Conservation (phyloP, 768 basidiomycete species). For the Holtermannia corniformis region DNA sequence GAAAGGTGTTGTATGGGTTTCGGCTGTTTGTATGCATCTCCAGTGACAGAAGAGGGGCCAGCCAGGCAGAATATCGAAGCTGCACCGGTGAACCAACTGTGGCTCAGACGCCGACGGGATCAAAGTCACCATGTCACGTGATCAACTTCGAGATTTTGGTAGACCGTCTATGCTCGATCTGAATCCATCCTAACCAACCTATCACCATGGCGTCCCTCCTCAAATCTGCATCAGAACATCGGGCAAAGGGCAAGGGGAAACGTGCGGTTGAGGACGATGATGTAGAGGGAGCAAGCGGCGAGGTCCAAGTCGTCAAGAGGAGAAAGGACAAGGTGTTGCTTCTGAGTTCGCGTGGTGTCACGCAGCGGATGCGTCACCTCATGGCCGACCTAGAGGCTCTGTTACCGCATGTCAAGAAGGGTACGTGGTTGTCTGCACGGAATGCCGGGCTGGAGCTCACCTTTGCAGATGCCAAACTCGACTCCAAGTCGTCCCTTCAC, state of each 20-base stretch:
- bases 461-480: constrained; percentile 79
- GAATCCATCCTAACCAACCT: neutral
- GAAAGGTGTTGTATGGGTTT: neutral
- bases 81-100: too few species aligned
- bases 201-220: constrained; percentile 25
- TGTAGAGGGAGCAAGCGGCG: neutral
- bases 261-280: constrained; percentile 6
- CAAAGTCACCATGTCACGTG: neutral
- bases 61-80: too few species aligned
- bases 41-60: too few species aligned
- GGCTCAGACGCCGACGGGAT: too few species aligned
- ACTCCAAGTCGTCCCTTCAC: constrained; percentile 87
- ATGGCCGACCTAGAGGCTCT: constrained; percentile 88
- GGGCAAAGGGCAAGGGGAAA: constrained; percentile 18
- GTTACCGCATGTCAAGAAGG: constrained; percentile 93
- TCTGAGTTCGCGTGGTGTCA: constrained; percentile 85
- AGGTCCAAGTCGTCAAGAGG: constrained; percentile 38
- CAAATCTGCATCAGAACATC: constrained; percentile 17
- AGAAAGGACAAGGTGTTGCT: constrained; percentile 94
- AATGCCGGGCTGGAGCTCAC: neutral
- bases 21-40: too few species aligned
- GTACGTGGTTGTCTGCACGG: constrained; percentile 47
- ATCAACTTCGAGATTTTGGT: neutral
- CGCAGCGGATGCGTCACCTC: constrained; percentile 91
- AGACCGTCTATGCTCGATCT: neutral